Evolutionary conservation across 2,329 filamentous ascomycete species (phyloP), one percentile per base, ranked within the genome.

Genomic region (Zalaria obscura): DNA sequence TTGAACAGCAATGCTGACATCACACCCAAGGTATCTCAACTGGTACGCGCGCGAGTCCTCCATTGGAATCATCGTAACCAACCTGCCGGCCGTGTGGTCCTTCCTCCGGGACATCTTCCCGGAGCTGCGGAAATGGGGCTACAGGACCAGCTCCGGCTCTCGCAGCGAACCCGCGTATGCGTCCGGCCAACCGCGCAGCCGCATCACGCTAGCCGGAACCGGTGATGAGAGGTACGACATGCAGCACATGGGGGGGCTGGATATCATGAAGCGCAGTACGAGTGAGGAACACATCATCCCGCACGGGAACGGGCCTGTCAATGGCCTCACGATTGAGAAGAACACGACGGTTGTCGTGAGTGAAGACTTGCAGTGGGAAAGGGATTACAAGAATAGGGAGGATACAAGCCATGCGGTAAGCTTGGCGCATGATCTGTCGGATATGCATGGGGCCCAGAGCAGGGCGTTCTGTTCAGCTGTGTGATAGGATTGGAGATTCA

Each of bases 21-120:
- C 37, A 27, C n/a, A 38, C 27, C n/a, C 7, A 7, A 32, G 29
- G n/a, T 42, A 48, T 38, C 35, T 47, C 10, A 34, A 34, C 28
- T 49, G 47, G 47, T 49, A 49, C 36, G 38, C 35, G 11, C 47
- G 47, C 36, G 47, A 49, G 39, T 40, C 43, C 18, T 37, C 45
- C 33, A 31, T 47, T 1, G 35, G 38, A 27, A 31, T 49, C 7
- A 40, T 39, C 38, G 47, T 47, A 11, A 46, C 45, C 27, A 47
- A 43, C 33, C 38, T 49, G 7, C 47, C 47, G 3, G 38, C 44
- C 18, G 27, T 49, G 18, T 49, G 47, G 47, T 39, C 45, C 29
- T 32, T 32, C 29, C n/a, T 32, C 7, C 29, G 29, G 7, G 29
- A 32, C 29, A 32, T 32, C 7, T 32, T 32, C 29, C 29, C 29